Percentiles rank a stretch among this genome's conserved stretches.
Conservation (phyloP, 352 stramenopile species). For the Phytophthora crassamura region DNA sequence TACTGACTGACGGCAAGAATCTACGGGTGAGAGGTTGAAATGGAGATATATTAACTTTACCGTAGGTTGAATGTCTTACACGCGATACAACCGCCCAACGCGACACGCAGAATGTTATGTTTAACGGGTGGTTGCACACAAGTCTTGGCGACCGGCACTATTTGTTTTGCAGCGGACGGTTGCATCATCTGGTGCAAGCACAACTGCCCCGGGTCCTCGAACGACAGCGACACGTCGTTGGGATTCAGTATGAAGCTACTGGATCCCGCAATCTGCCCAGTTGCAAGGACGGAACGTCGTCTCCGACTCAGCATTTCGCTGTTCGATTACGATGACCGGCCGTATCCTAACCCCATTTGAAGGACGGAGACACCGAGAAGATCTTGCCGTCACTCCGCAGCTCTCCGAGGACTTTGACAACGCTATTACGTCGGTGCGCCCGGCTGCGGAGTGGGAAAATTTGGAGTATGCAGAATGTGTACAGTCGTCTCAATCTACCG, state of each 20-base stretch:
- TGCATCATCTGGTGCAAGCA: slow-evolving; percentile 11
- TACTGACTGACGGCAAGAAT: too few relatives aligned
- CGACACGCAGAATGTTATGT: background rate
- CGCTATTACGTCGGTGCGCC: too few relatives aligned
- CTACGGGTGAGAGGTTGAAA: too few relatives aligned
- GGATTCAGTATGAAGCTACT: background rate
- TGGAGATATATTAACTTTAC: too few relatives aligned
- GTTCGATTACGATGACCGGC: background rate
- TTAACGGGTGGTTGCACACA: background rate
- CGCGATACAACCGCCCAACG: background rate
- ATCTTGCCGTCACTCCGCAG: too few relatives aligned
- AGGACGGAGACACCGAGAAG: background rate
- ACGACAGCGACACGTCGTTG: background rate
- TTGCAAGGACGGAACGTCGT: background rate
- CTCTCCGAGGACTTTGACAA: background rate
- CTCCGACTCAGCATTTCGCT: background rate
- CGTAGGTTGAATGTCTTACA: background rate
- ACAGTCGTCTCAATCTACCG: too few relatives aligned
- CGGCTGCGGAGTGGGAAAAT: too few relatives aligned
- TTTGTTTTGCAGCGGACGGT: slow-evolving; percentile 15
- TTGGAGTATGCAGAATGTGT: too few relatives aligned
- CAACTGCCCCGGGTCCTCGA: slow-evolving; percentile 16
- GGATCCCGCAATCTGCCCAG: background rate
- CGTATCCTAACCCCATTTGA: background rate
- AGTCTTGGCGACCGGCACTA: slow-evolving; percentile 13